Evolutionary conservation across 768 basidiomycete genomes (phyloP), one percentile per base, ranked within the genome.

Genomic region (Boletus rufocinnamomeus): DNA sequence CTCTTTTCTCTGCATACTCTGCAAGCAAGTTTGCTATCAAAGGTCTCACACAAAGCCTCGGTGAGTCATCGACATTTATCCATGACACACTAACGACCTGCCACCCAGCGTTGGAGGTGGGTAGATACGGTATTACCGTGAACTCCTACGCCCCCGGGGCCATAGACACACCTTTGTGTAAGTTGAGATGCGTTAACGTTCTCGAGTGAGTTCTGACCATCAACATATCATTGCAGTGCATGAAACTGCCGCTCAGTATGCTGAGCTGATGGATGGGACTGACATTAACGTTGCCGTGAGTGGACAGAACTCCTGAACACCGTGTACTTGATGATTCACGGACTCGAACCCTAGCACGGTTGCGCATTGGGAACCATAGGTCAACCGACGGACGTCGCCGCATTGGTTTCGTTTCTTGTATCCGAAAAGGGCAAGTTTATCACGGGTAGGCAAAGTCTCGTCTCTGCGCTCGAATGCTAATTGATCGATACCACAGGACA

Each of bases 1-100:
- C 55, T 11, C 23, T 21, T 27, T 41, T 48, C 16, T 59, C 55
- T 40, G 44, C 58, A 56, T 79, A 78, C 57, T 59, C 52, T 34
- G 69, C 70, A 2, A 69, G 67, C 23, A 79, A 79, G 58, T 77
- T 76, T 52, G 75, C 75, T 2, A 63, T 79, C 4, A 62, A 76
- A 44, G 75, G 75, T 16, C 56, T 79, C 19, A 77, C 77, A 6
- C 76, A 76, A 53, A 50, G 59, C 34, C 57, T 57, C 17, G 59
- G 58, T 59, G 38, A 58, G 21, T 44, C 7, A 2, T 40, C 13
- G 27, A 37, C 25, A 43, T 53, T 17, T 14, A 25, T 25, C 13
- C 9, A 34, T 7, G 34, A 23, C 4, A 9, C 19, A 21, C 30
- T 53, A 44, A 44, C 28, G 30, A 34, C 19, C 73, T 35, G 17